Evolutionary conservation across 2,329 filamentous ascomycete species (phyloP).

Genomic region (Ascochyta koolunga): DNA sequence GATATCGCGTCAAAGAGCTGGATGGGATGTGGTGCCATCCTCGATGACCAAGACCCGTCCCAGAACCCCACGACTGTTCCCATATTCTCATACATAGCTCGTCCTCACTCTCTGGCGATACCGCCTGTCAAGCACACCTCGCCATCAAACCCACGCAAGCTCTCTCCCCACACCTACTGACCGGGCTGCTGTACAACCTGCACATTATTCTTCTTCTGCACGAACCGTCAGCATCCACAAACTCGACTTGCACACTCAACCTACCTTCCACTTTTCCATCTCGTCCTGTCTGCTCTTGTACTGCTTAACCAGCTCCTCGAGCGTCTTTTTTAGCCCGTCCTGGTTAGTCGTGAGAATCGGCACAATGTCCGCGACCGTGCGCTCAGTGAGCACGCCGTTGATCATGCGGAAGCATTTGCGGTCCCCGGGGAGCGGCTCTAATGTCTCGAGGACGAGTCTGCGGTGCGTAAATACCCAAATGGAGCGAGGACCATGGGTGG

Average conservation of each 20-base stretch:
- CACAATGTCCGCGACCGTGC: slow-evolving; percentile 90
- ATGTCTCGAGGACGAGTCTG: slow-evolving; percentile 91
- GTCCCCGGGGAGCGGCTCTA: slow-evolving; percentile 79
- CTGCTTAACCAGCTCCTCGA: slow-evolving; percentile 94
- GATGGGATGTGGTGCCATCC: no score
- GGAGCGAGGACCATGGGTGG: not conserved
- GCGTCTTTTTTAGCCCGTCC: slow-evolving; percentile 89
- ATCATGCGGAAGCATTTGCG: slow-evolving; percentile 99
- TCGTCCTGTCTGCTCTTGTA: slow-evolving; percentile 95
- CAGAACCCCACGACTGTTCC: no score
- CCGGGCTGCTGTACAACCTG: slow-evolving; percentile 78
- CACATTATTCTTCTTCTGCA: slow-evolving; percentile 85
- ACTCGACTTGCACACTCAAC: slow-evolving; percentile 34
- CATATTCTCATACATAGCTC: no score
- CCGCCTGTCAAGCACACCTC: no score
- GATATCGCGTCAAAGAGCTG: no score
- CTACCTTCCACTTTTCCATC: slow-evolving; percentile 97
- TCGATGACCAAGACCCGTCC: no score
- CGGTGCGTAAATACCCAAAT: slow-evolving; percentile 20
- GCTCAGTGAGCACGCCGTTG: slow-evolving; percentile 93
- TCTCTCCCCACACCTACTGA: slow-evolving; percentile 24
- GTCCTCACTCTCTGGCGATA: no score
- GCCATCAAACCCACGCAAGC: no score
- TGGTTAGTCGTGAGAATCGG: slow-evolving; percentile 92
- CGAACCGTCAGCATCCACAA: slow-evolving; percentile 13